Evolutionary conservation across 2,329 filamentous ascomycete species (phyloP), one percentile per base, ranked within the genome.

Genomic region (Pseudopyrenochaeta lycopersici): DNA sequence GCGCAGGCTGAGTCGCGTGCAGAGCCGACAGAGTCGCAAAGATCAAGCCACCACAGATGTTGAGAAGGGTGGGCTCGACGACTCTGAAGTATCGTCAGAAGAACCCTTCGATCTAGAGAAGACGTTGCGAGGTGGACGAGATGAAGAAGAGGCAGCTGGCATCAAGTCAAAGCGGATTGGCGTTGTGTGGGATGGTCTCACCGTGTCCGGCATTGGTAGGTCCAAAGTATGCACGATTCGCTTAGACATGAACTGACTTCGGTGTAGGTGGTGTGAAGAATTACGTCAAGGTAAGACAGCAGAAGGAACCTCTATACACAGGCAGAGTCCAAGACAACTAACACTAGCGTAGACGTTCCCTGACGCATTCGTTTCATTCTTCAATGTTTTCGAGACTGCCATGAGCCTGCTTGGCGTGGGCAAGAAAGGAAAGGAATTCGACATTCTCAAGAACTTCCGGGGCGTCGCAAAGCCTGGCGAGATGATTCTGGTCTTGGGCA

Each of bases 401-500:
- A 84, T 84, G 76, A 80, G 78, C 15, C 66, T 92, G 9, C 76
- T 93, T 1, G 89, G 90, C 0, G 68, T 87, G 14, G 86, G 87
- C 0, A 85, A 85, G 51, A 90, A 90, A 72, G 88, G 88, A 2
- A 80, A 80, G 29, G 89, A 96, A 71, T 84, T 88, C 35, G 88
- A 91, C 5, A 88, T 96, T 40, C 77, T 96, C 20, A 83, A 91
- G 56, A 81, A 85, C 60, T 95, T 93, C 77, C 82, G 81, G 46
- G 90, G 79, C 42, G 75, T 81, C 6, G 66, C 67, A 5, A 75
- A 74, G 49, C 90, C 91, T 0, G 93, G 92, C 1, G 92, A 97
- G 80, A 96, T 97, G 92, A 84, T 94, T 0, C 81, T 96, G 1
- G 91, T 96, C 0, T 81, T 96, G 6, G 91, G 91, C 18, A 85